phyloP scores from a whole-genome alignment of 306 rosid genomes.

The Crotalaria pallida region DNA sequence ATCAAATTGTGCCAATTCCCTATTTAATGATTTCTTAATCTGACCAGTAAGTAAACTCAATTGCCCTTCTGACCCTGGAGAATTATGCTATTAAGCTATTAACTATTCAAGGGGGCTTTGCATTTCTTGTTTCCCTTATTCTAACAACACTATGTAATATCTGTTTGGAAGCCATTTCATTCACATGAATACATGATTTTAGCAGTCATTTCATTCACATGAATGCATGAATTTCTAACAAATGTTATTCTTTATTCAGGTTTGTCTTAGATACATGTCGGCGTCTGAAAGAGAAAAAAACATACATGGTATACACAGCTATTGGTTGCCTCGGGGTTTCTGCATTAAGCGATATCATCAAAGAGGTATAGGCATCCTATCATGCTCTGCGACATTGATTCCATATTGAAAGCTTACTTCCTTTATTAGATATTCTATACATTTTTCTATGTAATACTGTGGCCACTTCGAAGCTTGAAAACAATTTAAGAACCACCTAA shows the following conservation, averaged over 20 bases:
- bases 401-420: neutral
- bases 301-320: constrained; percentile 87
- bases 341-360: constrained; percentile 63
- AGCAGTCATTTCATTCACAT: neutral
- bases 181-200: neutral
- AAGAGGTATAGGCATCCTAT: constrained; percentile 58
- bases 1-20: neutral
- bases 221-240: constrained; percentile 7
- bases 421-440: neutral
- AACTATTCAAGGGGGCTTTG: constrained; percentile 1
- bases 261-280: constrained; percentile 71
- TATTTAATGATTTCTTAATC: neutral
- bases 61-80: neutral
- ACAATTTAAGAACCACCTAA: neutral
- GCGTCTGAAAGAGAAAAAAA: constrained; percentile 69
- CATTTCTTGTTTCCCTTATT: constrained; percentile 1
- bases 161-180: neutral
- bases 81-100: neutral
- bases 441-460: constrained; percentile 7
- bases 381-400: neutral
- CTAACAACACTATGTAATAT: neutral
- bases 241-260: constrained; percentile 35
- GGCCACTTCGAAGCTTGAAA: constrained; percentile 1
- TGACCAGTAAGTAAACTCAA: neutral
- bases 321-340: constrained; percentile 81